A percentile compares a stretch with the other conserved stretches of the same genome.
These are phyloP conservation scores for Casaregolazyma suthepensis DNA, from an alignment of 1,139 yeast genomes.

Conservation along the genomic window DNA sequence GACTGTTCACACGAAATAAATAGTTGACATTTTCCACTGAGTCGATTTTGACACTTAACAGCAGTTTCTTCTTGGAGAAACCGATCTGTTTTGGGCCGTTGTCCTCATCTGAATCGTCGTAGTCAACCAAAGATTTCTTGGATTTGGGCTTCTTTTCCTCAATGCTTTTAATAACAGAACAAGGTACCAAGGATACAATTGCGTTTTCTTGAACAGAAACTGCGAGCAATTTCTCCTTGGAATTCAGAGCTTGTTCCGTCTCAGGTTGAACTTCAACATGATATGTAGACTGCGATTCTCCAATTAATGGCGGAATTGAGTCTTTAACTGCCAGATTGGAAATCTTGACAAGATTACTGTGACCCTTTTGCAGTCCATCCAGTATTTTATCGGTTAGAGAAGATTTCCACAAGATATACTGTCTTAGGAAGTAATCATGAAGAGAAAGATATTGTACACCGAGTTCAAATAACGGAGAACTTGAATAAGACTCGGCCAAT, in stretches of 20 bases:
- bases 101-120: not conserved
- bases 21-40: not conserved
- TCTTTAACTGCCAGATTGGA: slow-evolving; percentile 19
- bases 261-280: not conserved
- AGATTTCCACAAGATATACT: slow-evolving; percentile 17
- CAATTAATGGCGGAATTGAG: slow-evolving; percentile 24
- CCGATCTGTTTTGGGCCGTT: not conserved
- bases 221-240: not conserved
- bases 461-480: slow-evolving; percentile 7
- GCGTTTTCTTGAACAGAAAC: not conserved
- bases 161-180: not conserved
- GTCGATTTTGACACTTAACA: not conserved
- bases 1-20: not conserved
- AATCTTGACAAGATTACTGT: not conserved
- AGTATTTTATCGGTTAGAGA: not conserved
- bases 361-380: not conserved
- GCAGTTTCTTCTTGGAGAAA: not conserved
- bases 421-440: slow-evolving; percentile 33
- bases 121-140: not conserved
- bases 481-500: not conserved
- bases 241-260: not conserved
- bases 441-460: slow-evolving; percentile 33
- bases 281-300: slow-evolving; percentile 20
- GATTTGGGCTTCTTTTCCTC: not conserved
- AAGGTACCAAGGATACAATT: not conserved